These are phyloP conservation scores for Angomonas ambiguus DNA, from an alignment of 208 protist genomes.

Conservation along the genomic window DNA sequence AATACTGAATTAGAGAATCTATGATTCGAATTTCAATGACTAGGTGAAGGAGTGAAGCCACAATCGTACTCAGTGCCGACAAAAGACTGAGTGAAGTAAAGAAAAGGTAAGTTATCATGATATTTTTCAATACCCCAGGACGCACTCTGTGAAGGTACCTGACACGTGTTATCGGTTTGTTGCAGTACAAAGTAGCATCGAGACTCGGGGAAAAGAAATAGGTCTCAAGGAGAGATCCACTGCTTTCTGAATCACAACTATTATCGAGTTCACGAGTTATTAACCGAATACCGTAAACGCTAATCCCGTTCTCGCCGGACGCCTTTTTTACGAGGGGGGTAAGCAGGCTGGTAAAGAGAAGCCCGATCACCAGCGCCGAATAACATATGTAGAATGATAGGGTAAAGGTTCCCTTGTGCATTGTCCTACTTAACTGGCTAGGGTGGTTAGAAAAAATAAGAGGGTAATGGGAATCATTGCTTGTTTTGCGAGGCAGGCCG, in stretches of 20 bases:
- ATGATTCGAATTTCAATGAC: slow-evolving; percentile 5
- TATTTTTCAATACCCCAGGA: neutral
- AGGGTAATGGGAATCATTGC: neutral
- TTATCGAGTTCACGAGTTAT: slow-evolving; percentile 5
- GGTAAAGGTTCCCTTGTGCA: slow-evolving; percentile 27
- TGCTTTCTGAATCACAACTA: neutral
- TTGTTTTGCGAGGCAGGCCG: too few relatives aligned
- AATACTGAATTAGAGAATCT: neutral
- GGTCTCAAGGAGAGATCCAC: neutral
- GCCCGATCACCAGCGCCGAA: slow-evolving; percentile 28
- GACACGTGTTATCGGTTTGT: neutral
- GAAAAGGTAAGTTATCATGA: slow-evolving; percentile 43
- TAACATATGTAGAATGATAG: slow-evolving; percentile 33
- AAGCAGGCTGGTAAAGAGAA: slow-evolving; percentile 42
- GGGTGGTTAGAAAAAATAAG: neutral
- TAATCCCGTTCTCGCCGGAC: slow-evolving; percentile 16
- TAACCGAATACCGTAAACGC: slow-evolving; percentile 32
- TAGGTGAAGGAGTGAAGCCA: slow-evolving; percentile 17
- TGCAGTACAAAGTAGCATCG: neutral
- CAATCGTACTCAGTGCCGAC: slow-evolving; percentile 23
- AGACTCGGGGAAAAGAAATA: neutral
- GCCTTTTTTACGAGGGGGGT: slow-evolving; percentile 29
- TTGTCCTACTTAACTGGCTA: slow-evolving; percentile 5
- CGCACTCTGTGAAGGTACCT: neutral
- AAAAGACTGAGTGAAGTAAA: slow-evolving; percentile 24